Evolutionary conservation across 1,139 yeast species (phyloP).

Genomic region (Candida sanyaensis): DNA sequence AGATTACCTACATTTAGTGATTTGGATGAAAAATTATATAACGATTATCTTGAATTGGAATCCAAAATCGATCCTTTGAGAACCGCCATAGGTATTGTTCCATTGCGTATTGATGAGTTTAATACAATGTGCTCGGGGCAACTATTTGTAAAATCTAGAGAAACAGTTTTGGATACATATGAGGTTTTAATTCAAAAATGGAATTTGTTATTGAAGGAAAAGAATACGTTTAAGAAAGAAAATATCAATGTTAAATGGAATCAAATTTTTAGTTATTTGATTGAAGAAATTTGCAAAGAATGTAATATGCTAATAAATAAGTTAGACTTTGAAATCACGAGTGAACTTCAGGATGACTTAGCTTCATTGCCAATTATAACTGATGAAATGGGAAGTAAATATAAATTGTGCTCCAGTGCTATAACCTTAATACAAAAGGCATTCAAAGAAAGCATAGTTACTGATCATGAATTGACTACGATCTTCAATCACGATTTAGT

Average conservation of each 20-base stretch:
- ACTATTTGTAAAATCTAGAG: slow-evolving; percentile 32
- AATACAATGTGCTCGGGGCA: slow-evolving; percentile 25
- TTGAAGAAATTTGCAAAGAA: slow-evolving; percentile 37
- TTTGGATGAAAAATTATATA: slow-evolving; percentile 30
- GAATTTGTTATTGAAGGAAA: slow-evolving; percentile 38
- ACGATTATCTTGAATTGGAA: slow-evolving; percentile 30
- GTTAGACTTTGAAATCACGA: slow-evolving; percentile 15
- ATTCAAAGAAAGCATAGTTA: slow-evolving; percentile 26
- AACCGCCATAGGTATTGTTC: slow-evolving; percentile 63
- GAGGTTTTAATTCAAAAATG: slow-evolving; percentile 40
- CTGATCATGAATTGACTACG: slow-evolving; percentile 19
- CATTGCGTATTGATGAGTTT: slow-evolving; percentile 52
- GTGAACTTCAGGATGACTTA: neutral
- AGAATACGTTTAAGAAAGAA: slow-evolving; percentile 42
- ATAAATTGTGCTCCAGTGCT: slow-evolving; percentile 36
- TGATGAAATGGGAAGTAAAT: slow-evolving; percentile 23
- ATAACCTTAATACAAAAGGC: slow-evolving; percentile 35
- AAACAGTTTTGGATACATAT: slow-evolving; percentile 39
- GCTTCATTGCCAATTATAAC: slow-evolving; percentile 7
- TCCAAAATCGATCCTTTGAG: slow-evolving; percentile 49
- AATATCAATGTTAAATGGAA: slow-evolving; percentile 60
- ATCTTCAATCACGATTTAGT: slow-evolving; percentile 28
- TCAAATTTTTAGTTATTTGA: slow-evolving; percentile 46
- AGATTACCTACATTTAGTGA: slow-evolving; percentile 35
- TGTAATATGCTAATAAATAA: slow-evolving; percentile 27